Evolutionary conservation across 306 rosid species (phyloP).

Genomic region (Cicer bijugum): DNA sequence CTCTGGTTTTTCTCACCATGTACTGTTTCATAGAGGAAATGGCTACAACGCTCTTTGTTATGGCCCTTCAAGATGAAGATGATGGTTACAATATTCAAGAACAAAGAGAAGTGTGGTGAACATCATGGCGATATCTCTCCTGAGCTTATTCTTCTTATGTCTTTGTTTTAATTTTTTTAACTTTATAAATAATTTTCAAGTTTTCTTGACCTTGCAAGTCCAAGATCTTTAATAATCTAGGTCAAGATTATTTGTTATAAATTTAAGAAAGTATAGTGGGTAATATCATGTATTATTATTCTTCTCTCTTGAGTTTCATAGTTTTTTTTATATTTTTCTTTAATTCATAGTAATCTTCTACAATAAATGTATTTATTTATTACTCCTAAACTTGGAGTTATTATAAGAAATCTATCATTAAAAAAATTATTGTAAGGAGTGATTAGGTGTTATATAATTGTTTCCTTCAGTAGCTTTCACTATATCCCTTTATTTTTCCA

Average conservation of each 20-base stretch:
- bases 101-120: conserved; percentile 33
- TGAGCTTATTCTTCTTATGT: conserved; percentile 70
- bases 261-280: not conserved
- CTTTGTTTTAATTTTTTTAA: conserved; percentile 9
- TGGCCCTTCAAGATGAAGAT: conserved; percentile 25
- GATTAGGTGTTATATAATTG: not conserved
- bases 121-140: conserved; percentile 81
- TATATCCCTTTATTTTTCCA: not conserved
- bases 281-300: conserved; percentile 25
- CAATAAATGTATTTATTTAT: conserved; percentile 14
- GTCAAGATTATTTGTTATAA: conserved; percentile 16
- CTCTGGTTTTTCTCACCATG: not conserved
- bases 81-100: conserved; percentile 3
- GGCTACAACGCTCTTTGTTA: conserved; percentile 11
- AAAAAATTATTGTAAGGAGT: not conserved
- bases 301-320: conserved; percentile 46
- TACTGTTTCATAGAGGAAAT: not conserved
- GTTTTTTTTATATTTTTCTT: not conserved
- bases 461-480: not conserved
- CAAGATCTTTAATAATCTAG: conserved; percentile 13
- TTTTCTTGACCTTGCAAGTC: conserved; percentile 99
- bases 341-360: not conserved
- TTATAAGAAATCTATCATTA: not conserved
- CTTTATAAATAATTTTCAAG: conserved; percentile 51
- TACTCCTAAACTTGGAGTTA: not conserved